These are phyloP conservation scores for Trichoderma sp. DNA, from an alignment of 2,329 filamentous ascomycete species.

Conservation along the genomic window DNA sequence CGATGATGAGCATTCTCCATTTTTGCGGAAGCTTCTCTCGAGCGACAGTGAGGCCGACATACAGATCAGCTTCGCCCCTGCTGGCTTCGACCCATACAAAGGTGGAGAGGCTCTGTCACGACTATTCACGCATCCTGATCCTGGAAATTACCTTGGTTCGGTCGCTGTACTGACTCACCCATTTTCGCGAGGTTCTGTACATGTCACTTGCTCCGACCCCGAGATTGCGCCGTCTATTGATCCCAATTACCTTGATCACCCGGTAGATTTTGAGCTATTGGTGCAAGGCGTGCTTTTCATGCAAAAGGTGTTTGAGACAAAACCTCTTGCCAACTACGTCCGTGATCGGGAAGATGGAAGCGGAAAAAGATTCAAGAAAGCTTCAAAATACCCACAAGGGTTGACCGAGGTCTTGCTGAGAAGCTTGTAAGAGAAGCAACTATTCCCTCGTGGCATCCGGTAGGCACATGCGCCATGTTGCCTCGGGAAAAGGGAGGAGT, in stretches of 20 bases:
- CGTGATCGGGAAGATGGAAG: conserved; percentile 32
- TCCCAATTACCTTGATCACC: not conserved
- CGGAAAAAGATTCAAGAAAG: conserved; percentile 44
- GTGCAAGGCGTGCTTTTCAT: not conserved
- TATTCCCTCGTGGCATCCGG: not conserved
- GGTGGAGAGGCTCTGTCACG: not conserved
- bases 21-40: not conserved
- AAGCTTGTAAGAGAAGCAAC: conserved; percentile 36
- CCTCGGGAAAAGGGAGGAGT: conserved; percentile 45
- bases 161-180: not conserved
- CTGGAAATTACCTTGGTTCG: not conserved
- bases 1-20: not conserved
- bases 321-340: not conserved
- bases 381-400: conserved; percentile 41
- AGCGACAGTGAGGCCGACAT: not conserved
- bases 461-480: conserved; percentile 57
- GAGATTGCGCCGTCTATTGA: not conserved
- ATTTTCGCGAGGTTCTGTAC: not conserved
- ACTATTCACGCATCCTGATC: not conserved
- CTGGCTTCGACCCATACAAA: not conserved
- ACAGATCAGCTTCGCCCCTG: not conserved
- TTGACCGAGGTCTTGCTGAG: conserved; percentile 42
- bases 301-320: not conserved
- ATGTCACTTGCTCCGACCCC: not conserved
- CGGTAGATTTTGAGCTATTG: not conserved